Evolutionary conservation across 129 eudicot species (phyloP), one percentile per base, ranked within the genome.

Genomic region (Arctium lappa): DNA sequence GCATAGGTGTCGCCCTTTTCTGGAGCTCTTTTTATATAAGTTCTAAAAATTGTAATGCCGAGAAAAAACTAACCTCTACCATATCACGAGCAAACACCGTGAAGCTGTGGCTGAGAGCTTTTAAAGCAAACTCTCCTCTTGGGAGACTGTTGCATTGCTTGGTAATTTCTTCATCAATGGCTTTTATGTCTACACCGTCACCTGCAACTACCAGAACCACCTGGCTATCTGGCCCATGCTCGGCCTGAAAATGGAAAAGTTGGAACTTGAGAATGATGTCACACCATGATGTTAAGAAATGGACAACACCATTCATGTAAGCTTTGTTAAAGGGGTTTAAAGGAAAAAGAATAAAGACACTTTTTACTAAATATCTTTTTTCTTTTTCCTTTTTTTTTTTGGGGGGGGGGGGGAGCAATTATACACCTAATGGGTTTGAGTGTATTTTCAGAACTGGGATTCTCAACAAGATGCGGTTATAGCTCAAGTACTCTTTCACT

Each of bases 151-250:
- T 62, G 74, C 99, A 96, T 53, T 96, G 99, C 80, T 93, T 91
- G 68, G 78, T 73, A 77, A 96, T 89, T 89, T 96, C 95, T 68
- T 88, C 94, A 81, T 89, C 87, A 74, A 96, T 92, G 65, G 88
- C 92, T 73, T 48, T 87, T 37, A 89, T 81, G 85, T 96, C 88
- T 7, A 92, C 94, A 81, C 89, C 94, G n/a, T 96, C 99, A 74
- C 98, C 98, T 74, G 97, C 96, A 82, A 96, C 80, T 70, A 96
- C 99, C 46, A 96, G 88, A 86, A 93, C 99, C 74, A 96, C 99
- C 84, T 96, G 99, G 88, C 99, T 96, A 83, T 96, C 99, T 31
- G 99, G 98, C 50, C 99, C 99, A 87, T 96, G 99, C 92, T 96
- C 99, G 8, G 99, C 99, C 99, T 96, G 88, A 90, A 87, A 81